Percentiles rank a stretch among this genome's conserved stretches.
Conservation (phyloP, 495 filamentous ascomycete genomes). For the Neurospora intermedia region DNA sequence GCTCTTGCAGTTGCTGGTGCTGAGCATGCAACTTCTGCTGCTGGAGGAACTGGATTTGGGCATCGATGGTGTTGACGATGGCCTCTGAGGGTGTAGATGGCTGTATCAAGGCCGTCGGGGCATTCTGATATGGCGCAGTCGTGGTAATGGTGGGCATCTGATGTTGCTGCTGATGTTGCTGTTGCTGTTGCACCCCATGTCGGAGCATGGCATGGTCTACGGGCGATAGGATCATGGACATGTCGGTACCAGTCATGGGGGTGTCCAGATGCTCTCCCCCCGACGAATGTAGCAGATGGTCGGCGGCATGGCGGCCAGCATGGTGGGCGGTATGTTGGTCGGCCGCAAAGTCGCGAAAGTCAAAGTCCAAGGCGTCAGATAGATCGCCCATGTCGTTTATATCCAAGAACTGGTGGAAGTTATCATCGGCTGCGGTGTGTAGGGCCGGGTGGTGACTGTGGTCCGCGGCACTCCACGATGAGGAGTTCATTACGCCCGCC, state of each 20-base stretch:
- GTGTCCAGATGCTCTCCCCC: conserved; percentile 36
- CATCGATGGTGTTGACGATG: conserved; percentile 41
- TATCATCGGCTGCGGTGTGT: conserved; percentile 35
- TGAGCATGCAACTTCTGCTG: conserved; percentile 45
- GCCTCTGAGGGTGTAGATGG: conserved; percentile 31
- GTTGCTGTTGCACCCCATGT: background rate
- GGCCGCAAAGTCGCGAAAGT: conserved; percentile 36
- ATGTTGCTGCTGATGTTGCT: conserved; percentile 17
- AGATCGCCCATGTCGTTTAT: conserved; percentile 38
- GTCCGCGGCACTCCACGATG: conserved; percentile 38
- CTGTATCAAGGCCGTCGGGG: conserved; percentile 34
- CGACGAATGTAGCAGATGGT: conserved; percentile 28
- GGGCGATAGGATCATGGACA: conserved; percentile 30
- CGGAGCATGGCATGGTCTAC: conserved; percentile 18
- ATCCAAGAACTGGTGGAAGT: conserved; percentile 46
- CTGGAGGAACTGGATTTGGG: conserved; percentile 53
- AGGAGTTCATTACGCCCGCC: conserved; percentile 34
- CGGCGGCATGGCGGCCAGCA: conserved; percentile 10
- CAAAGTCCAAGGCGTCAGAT: conserved; percentile 36
- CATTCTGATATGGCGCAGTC: conserved; percentile 26
- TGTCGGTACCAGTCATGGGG: conserved; percentile 36
- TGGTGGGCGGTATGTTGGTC: background rate
- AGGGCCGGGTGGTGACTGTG: conserved; percentile 21
- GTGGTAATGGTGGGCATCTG: conserved; percentile 38
- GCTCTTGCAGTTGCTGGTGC: conserved; percentile 46